Evolutionary conservation across 495 filamentous ascomycete genomes (phyloP), one percentile per base, ranked within the genome.

Genomic region (Usnea hakonensis): DNA sequence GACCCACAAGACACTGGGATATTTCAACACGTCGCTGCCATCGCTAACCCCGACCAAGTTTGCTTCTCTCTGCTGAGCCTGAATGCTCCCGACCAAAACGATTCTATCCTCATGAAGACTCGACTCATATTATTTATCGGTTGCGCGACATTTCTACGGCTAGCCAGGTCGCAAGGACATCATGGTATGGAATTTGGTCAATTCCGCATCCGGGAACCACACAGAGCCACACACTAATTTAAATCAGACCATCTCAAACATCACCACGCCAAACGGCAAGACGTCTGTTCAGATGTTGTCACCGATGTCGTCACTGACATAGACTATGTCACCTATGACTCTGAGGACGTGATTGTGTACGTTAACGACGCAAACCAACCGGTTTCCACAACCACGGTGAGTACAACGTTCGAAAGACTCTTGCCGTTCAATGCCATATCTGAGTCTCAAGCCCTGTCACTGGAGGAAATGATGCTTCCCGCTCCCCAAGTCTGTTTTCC

Each of bases 281-380:
- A 57, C 10, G 54, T 37, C 33, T 57, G 37, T 26, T 23, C 54
- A 21, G 33, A 37, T 16, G 23, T 55, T 16, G 40, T 55, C 36
- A 72, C 62, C 36, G 62, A 63, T 23, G 63, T 68, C 26, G 66
- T 70, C 26, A 71, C 72, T 9, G 65, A 69, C 32, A 60, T 73
- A 37, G 70, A 71, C 35, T 74, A 70, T 21, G 76, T 78, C 50
- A 77, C 69, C 46, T 72, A 64, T 52, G 61, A 68, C 21, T 71
- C 68, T 28, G 69, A 76, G 21, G 75, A 83, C 55, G 81, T 87
- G 21, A 74, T 87, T 33, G 81, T 89, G 64, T 87, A 79, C 68
- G 82, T 90, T 33, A 81, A 93, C 68, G 74, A 84, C 55, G 62
- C 83, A 58, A 86, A 87, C 58, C 76, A 82, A 10, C 76, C 77